Evolutionary conservation across 2,329 filamentous ascomycete species (phyloP).

Genomic region (Penicillium expansum): DNA sequence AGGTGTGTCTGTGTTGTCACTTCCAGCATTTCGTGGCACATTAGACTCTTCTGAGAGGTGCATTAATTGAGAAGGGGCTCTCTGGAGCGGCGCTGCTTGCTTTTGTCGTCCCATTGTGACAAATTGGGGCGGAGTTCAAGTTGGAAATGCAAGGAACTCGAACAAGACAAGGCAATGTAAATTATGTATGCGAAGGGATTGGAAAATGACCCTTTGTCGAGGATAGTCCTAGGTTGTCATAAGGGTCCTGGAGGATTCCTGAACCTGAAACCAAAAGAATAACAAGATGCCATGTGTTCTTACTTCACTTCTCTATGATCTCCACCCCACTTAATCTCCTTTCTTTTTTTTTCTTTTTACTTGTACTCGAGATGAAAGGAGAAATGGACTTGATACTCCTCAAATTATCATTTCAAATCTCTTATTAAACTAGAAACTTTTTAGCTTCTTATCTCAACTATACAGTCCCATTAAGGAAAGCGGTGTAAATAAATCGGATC

Average conservation of each 20-base stretch:
- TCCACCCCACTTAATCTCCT: conserved; percentile 16
- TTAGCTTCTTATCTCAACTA: background rate
- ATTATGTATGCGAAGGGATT: background rate
- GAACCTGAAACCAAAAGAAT: conserved; percentile 9
- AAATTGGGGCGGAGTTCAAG: background rate
- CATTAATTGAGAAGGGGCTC: conserved; percentile 65
- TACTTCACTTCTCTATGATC: conserved; percentile 23
- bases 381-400: background rate
- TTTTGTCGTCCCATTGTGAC: conserved; percentile 67
- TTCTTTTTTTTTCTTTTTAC: conserved; percentile 8
- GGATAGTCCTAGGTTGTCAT: background rate
- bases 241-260: background rate
- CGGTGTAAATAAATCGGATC: conserved; percentile 2
- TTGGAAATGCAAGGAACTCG: background rate
- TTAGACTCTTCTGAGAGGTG: conserved; percentile 35
- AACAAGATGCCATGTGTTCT: conserved; percentile 42
- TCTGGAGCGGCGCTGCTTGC: conserved; percentile 62
- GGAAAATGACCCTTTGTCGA: background rate
- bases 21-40: conserved; percentile 26
- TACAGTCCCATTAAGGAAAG: conserved; percentile 7
- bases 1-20: conserved; percentile 28
- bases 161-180: background rate
- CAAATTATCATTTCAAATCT: background rate
- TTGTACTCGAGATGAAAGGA: conserved; percentile 2
- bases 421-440: background rate